These are phyloP conservation scores for Flaveria robusta DNA, from an alignment of 129 eudicot species.

Conservation along the genomic window DNA sequence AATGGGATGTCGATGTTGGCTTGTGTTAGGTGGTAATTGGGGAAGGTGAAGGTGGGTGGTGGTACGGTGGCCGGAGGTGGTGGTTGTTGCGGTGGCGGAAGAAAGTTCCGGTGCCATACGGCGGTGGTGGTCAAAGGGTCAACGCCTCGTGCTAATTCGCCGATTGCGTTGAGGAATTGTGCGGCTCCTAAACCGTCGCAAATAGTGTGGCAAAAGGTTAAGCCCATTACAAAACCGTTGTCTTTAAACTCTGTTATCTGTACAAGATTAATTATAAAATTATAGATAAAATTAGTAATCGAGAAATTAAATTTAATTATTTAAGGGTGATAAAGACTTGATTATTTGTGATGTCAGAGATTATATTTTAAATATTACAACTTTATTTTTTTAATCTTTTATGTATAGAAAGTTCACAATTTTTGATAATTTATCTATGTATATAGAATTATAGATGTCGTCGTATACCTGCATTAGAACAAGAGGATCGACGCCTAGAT, in stretches of 20 bases:
- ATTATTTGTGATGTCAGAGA: neutral
- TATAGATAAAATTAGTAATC: too few relatives aligned
- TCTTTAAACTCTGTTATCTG: slow-evolving; percentile 62
- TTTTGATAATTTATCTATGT: neutral
- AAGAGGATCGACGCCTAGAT: slow-evolving; percentile 41
- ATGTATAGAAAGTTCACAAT: neutral
- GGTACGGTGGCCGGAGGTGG: neutral
- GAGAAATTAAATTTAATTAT: too few relatives aligned
- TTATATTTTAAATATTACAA: neutral
- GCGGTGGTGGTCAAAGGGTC: slow-evolving; percentile 43
- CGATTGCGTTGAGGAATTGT: slow-evolving; percentile 56
- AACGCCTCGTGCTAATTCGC: slow-evolving; percentile 49
- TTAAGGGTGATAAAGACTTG: neutral
- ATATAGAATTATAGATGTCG: neutral
- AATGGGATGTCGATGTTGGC: slow-evolving; percentile 54
- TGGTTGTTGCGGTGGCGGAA: slow-evolving; percentile 30
- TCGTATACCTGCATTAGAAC: slow-evolving; percentile 53
- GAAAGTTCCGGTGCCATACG: slow-evolving; percentile 53
- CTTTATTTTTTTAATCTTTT: neutral
- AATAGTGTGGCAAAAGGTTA: slow-evolving; percentile 54
- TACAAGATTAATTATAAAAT: neutral
- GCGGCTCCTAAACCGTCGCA: slow-evolving; percentile 78
- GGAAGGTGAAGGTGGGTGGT: slow-evolving; percentile 37
- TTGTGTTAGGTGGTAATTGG: slow-evolving; percentile 48
- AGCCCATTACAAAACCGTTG: slow-evolving; percentile 59